Evolutionary conservation across 1,284 basidiomycete species (phyloP).

Genomic region (Ceratobasidium sp.): DNA sequence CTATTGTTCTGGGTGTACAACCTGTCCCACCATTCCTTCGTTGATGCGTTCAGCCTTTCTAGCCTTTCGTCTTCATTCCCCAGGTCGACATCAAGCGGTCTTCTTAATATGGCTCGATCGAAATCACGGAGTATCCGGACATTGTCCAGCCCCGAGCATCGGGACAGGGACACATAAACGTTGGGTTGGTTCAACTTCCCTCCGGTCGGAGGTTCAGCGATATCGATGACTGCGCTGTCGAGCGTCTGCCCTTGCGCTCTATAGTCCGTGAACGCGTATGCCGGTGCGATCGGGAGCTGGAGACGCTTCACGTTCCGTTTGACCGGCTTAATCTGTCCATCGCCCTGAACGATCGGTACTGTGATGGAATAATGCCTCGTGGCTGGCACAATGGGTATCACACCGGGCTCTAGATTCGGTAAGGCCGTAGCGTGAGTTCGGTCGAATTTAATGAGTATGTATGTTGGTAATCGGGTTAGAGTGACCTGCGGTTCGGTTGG

Average conservation of each 20-base stretch:
- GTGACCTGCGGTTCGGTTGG: background rate
- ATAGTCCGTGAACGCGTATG: conserved; percentile 43
- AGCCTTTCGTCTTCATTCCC: background rate
- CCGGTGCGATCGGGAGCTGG: conserved; percentile 39
- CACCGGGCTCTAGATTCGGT: background rate
- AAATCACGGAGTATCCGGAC: conserved; percentile 27
- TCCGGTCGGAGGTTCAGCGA: conserved; percentile 24
- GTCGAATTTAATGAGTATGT: conserved; percentile 44
- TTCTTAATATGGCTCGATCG: background rate
- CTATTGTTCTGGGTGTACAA: no score
- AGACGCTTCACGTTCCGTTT: conserved; percentile 14
- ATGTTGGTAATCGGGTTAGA: conserved; percentile 36
- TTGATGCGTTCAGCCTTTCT: background rate
- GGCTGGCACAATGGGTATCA: conserved; percentile 45
- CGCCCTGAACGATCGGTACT: background rate
- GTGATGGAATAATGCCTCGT: conserved; percentile 45
- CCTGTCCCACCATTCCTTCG: background rate
- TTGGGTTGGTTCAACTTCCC: conserved; percentile 16
- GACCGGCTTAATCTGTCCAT: conserved; percentile 7
- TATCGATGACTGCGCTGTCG: conserved; percentile 15
- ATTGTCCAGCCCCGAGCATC: conserved; percentile 40
- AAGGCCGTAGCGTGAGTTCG: conserved; percentile 20
- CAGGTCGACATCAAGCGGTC: background rate
- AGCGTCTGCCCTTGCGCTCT: conserved; percentile 43
- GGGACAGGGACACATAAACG: conserved; percentile 40